Base-by-base conservation (phyloP, 2,329 filamentous ascomycete genomes). In the Sordariomycetes sp. region DNA sequence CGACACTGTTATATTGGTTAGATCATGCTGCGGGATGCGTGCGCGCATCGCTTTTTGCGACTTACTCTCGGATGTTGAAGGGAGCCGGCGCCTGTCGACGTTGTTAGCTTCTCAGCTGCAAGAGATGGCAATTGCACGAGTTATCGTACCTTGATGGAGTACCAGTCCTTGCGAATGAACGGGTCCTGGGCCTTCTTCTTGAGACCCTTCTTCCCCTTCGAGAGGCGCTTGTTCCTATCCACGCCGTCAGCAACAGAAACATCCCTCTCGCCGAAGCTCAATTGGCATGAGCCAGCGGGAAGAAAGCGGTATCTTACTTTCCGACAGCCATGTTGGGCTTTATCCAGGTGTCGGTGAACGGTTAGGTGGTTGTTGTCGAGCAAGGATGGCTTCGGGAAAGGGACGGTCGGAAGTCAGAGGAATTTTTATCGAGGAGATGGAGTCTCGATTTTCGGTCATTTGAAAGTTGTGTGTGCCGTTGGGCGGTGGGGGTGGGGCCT, bases 151-250 rank as follows among this genome's bases (percentile, higher is more conserved):
- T 97, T 97, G 79, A 99, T 87, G 72, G 88, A 89, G 82, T 92
- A 99, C 90, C 95, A 97, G 78, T 97, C 94, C 86, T 99, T 99
- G 76, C 93, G 89, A 72, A 92, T 85, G 84, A 97, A 97, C 72
- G 94, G 93, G 79, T 99, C 94, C 70, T 88, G 81, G 72, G 92
- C 93, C 82, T 93, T 93, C 93, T 99, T 97, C 90, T 97, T 97
- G 76, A 97, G 85, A 79, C 94, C 93, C 87, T 99, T 99, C 90
- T 97, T 99, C 82, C 94, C 94, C 87, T 99, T 99, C 68, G 94
- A 97, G 83, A 99, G 87, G 85, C 94, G 91, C 91, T 99, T 99
- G 88, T 99, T 99, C 90, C 88, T 91, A 69, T 46, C 59, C 54
- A n/a, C 16, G n/a, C 10, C 7, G 55, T 57, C 46, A 57, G 55